These are phyloP conservation scores for Aspergillus novoparasiticus DNA, from an alignment of 2,329 filamentous ascomycete species.

Conservation along the genomic window DNA sequence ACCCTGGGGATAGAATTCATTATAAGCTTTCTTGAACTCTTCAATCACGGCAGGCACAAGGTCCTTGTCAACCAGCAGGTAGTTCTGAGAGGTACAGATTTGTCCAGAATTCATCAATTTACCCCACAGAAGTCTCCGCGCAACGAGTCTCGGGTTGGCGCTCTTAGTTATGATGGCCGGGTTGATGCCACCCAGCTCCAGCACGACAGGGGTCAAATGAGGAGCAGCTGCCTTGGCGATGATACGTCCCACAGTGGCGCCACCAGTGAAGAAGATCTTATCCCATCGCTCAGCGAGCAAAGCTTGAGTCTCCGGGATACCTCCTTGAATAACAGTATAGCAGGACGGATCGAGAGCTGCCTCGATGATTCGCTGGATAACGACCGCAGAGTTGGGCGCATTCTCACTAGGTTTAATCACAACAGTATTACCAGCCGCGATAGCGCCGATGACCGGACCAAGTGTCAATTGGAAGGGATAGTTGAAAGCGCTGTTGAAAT, in stretches of 20 bases:
- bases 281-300: conserved; percentile 90
- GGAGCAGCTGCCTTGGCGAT: conserved; percentile 87
- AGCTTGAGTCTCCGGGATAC: conserved; percentile 75
- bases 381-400: conserved; percentile 73
- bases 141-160: conserved; percentile 77
- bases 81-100: conserved; percentile 91
- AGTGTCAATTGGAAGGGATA: conserved; percentile 84
- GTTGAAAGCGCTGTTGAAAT: conserved; percentile 71
- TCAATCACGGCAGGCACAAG: conserved; percentile 72
- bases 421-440: conserved; percentile 87
- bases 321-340: conserved; percentile 80
- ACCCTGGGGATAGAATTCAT: conserved; percentile 82
- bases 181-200: conserved; percentile 91
- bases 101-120: conserved; percentile 88
- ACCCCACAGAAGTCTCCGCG: conserved; percentile 82
- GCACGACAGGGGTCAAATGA: conserved; percentile 80
- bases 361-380: conserved; percentile 77
- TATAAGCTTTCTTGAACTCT: conserved; percentile 70
- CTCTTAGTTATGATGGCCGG: conserved; percentile 88
- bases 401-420: conserved; percentile 90
- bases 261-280: conserved; percentile 97
- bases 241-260: conserved; percentile 76
- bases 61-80: conserved; percentile 78
- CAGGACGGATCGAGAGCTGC: conserved; percentile 74
- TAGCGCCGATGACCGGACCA: conserved; percentile 81